These are phyloP conservation scores for Straminergon stramineum DNA, from an alignment of 225 moss, liverwort and hornwort genomes.

Conservation along the genomic window DNA sequence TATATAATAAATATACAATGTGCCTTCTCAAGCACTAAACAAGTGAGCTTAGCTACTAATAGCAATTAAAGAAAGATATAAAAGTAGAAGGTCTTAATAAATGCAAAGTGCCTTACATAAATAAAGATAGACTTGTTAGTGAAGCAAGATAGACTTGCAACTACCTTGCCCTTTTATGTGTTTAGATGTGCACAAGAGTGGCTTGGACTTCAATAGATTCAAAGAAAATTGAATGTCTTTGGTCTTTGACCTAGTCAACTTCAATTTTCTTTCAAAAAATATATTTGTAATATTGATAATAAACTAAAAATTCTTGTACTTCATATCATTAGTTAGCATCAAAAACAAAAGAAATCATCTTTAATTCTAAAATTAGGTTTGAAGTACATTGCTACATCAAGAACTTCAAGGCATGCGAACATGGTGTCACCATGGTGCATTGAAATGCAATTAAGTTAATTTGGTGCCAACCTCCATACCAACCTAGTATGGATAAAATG, in stretches of 20 bases:
- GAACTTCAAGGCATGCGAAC: no score
- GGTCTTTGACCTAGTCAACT: neutral
- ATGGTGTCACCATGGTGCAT: no score
- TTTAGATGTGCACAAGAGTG: rapidly evolving
- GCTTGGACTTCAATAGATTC: neutral
- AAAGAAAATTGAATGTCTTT: neutral
- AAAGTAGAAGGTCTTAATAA: neutral
- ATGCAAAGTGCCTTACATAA: neutral
- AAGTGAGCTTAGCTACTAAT: neutral
- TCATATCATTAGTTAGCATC: neutral
- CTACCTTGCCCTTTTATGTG: rapidly evolving
- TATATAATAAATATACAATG: neutral
- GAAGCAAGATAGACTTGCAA: neutral
- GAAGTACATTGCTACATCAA: neutral
- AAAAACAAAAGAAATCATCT: neutral
- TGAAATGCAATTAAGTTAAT: no score
- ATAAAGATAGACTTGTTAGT: neutral
- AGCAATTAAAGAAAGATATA: neutral
- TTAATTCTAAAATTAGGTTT: neutral
- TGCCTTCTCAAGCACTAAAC: neutral
- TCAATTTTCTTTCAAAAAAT: neutral
- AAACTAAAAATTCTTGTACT: neutral
- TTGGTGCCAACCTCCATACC: no score
- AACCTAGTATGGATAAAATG: no score
- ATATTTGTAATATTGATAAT: neutral